Evolutionary conservation across 441 rosid species (phyloP), one percentile per base, ranked within the genome.

Genomic region (Gossypium davidsonii): DNA sequence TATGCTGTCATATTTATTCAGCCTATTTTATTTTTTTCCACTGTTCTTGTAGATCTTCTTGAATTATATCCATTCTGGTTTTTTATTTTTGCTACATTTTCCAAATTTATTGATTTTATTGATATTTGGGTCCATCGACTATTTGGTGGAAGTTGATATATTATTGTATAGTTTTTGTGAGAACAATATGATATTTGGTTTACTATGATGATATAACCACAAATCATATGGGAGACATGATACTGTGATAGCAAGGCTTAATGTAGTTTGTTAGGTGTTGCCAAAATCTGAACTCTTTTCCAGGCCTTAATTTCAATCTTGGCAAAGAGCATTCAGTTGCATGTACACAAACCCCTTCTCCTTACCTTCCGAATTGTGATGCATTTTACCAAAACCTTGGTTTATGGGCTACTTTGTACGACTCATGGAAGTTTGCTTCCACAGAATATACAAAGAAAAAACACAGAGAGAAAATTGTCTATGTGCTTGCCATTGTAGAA

Each of bases 141-240:
- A 4, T 46, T 44, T 68, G 57, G 46, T 68, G 46, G 72, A 68
- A 68, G 60, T 25, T 28, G 72, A 68, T 51, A 26, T 26, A 49
- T 26, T 15, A 26, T 52, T 68, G 10, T 37, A 18, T 28, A 52
- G 46, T 68, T 51, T 28, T 68, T 51, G n/a, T 49, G 60, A 51
- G 10, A 28, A 51, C 42, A 51, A 49, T 67, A 26, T 15, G 59
- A 51, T 51, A 28, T 67, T 51, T 67, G 23, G 26, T 28, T 49
- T 67, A 67, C 15, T 15, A 12, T 25, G 46, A 67, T 15, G 60
- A 4, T 11, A 4, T 52, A 68, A 5, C 26, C 44, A 28, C 15
- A 28, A 67, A 28, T 67, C 18, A 12, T 66, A 14, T 52, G 17
- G 25, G 60, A 64, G 60, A 15, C 23, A 51, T 49, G 60, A 28